Percentiles rank a stretch among this genome's conserved stretches.
phyloP scores from a whole-genome alignment of 495 filamentous ascomycete genomes.

The Tuber brumale region DNA sequence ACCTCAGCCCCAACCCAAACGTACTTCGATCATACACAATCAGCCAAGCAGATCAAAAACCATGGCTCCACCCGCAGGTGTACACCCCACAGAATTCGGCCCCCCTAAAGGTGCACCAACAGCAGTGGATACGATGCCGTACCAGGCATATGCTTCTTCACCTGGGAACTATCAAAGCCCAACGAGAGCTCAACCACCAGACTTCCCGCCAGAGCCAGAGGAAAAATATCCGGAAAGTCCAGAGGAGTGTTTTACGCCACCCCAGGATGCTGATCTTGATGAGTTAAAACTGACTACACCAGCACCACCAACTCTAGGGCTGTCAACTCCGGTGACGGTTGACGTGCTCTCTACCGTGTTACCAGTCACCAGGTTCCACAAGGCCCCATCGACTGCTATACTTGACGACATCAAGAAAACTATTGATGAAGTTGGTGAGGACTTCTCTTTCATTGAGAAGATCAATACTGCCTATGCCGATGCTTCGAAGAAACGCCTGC shows the following conservation, averaged over 20 bases:
- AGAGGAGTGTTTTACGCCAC: constrained; percentile 18
- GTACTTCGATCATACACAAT: constrained; percentile 10
- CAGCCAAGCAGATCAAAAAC: constrained; percentile 24
- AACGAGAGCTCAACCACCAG: constrained; percentile 12
- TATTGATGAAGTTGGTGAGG: constrained; percentile 30
- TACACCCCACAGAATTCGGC: constrained; percentile 11
- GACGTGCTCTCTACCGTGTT: constrained; percentile 14
- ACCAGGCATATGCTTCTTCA: constrained; percentile 10
- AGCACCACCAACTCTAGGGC: not conserved
- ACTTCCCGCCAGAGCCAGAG: constrained; percentile 24
- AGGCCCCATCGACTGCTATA: constrained; percentile 14
- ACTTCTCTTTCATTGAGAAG: constrained; percentile 39
- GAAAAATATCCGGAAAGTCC: not conserved
- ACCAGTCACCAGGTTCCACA: constrained; percentile 14
- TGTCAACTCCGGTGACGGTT: constrained; percentile 4
- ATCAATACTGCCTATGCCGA: constrained; percentile 27
- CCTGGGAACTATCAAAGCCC: constrained; percentile 16
- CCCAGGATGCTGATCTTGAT: not conserved
- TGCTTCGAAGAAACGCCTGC: constrained; percentile 19
- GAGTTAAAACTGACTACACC: constrained; percentile 2
- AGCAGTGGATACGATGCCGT: constrained; percentile 9
- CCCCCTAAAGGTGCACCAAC: constrained; percentile 14
- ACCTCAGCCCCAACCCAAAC: constrained; percentile 11
- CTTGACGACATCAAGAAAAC: constrained; percentile 29
- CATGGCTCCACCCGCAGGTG: constrained; percentile 10